Conservation (phyloP, 2,329 filamentous ascomycete species). For the Metarhizium guizhouense region DNA sequence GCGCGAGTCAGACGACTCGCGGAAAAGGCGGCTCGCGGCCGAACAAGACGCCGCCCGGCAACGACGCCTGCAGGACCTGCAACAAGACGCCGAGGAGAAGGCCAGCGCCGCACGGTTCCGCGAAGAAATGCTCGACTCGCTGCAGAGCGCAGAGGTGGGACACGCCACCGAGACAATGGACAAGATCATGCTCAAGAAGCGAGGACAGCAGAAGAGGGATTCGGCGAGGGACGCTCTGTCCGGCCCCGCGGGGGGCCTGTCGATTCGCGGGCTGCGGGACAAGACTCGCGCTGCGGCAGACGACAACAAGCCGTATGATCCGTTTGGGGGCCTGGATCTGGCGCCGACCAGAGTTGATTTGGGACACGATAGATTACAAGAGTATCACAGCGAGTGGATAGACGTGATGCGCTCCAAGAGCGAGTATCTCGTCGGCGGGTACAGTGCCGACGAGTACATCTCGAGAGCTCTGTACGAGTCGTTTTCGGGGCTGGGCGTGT, state of each 20-base stretch:
- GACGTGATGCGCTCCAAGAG: slow-evolving; percentile 57
- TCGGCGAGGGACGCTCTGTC: slow-evolving; percentile 25
- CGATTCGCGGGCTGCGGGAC: slow-evolving; percentile 75
- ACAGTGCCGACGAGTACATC: slow-evolving; percentile 74
- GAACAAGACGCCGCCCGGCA: slow-evolving; percentile 57
- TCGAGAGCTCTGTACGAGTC: slow-evolving; percentile 75
- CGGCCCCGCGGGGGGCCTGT: slow-evolving; percentile 27
- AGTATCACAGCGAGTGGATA: slow-evolving; percentile 70
- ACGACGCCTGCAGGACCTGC: slow-evolving; percentile 51
- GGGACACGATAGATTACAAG: slow-evolving; percentile 34
- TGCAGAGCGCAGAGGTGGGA: slow-evolving; percentile 52
- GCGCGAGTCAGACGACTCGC: slow-evolving; percentile 44
- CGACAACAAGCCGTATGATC: slow-evolving; percentile 73
- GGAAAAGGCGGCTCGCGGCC: slow-evolving; percentile 46
- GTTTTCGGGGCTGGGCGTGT: slow-evolving; percentile 81
- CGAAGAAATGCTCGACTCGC: slow-evolving; percentile 59
- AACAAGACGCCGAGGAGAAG: slow-evolving; percentile 64
- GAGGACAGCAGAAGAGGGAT: slow-evolving; percentile 42
- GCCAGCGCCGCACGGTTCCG: slow-evolving; percentile 52
- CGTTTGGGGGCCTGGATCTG: slow-evolving; percentile 69
- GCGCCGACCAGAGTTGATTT: slow-evolving; percentile 61
- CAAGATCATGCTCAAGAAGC: slow-evolving; percentile 64
- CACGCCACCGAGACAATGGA: slow-evolving; percentile 50
- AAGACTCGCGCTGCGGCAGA: slow-evolving; percentile 31
- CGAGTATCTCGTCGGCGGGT: slow-evolving; percentile 68